Evolutionary conservation across 2,329 filamentous ascomycete species (phyloP).

Genomic region (Cryphonectria nitschkei): DNA sequence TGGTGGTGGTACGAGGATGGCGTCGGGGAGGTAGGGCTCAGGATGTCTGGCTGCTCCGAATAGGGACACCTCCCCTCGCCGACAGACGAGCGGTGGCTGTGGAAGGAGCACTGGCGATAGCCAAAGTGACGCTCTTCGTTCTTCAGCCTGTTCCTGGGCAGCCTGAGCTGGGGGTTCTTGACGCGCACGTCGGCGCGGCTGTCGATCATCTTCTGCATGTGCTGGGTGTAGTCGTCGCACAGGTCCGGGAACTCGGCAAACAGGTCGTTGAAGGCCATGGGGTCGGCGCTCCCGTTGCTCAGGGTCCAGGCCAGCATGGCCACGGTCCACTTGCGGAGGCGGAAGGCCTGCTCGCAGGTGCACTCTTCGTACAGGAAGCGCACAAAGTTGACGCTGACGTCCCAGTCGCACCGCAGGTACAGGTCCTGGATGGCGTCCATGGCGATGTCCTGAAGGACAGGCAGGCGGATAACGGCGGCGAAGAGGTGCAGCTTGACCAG

Average conservation of each 20-base stretch:
- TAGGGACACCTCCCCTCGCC: slow-evolving; percentile 60
- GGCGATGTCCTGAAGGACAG: slow-evolving; percentile 57
- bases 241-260: slow-evolving; percentile 49
- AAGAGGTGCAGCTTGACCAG: slow-evolving; percentile 62
- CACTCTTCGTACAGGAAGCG: slow-evolving; percentile 58
- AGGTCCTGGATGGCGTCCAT: slow-evolving; percentile 64
- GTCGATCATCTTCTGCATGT: slow-evolving; percentile 55
- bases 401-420: slow-evolving; percentile 62
- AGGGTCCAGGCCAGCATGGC: slow-evolving; percentile 64
- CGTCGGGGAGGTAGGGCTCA: slow-evolving; percentile 21
- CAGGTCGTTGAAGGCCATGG: slow-evolving; percentile 32
- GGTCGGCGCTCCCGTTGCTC: slow-evolving; percentile 36
- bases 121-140: slow-evolving; percentile 62
- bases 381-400: slow-evolving; percentile 56
- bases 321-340: slow-evolving; percentile 62
- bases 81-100: slow-evolving; percentile 58
- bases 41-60: slow-evolving; percentile 26
- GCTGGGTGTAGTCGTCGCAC: slow-evolving; percentile 53
- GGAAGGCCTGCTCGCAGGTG: slow-evolving; percentile 51
- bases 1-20: not conserved
- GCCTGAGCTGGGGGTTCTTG: slow-evolving; percentile 64
- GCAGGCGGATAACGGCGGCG: slow-evolving; percentile 54
- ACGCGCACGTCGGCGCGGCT: slow-evolving; percentile 55
- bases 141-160: slow-evolving; percentile 58
- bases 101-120: slow-evolving; percentile 65